Evolutionary conservation across 2,329 filamentous ascomycete genomes (phyloP).

Genomic region (Penicillium rolfsii): DNA sequence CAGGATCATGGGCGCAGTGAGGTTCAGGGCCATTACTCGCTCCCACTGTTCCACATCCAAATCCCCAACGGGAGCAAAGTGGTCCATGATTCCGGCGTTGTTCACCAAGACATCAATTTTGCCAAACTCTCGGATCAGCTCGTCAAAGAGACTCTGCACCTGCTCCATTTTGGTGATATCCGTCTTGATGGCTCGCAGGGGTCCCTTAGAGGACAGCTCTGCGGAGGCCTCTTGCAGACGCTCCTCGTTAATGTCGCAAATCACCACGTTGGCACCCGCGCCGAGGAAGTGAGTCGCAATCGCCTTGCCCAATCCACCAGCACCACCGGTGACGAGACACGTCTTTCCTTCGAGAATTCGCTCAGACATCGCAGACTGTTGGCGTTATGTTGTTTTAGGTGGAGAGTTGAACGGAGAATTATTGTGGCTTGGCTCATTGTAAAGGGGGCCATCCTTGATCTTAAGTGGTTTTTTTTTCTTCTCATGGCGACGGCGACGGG

Average conservation of each 20-base stretch:
- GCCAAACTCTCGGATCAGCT: slow-evolving; percentile 42
- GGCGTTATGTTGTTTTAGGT: background rate
- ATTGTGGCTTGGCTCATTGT: background rate
- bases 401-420: background rate
- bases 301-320: slow-evolving; percentile 44
- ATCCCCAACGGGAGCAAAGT: slow-evolving; percentile 57
- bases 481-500: slow-evolving; percentile 9
- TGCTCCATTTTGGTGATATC: slow-evolving; percentile 45
- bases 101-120: slow-evolving; percentile 63
- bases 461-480: slow-evolving; percentile 11
- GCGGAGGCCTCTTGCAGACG: slow-evolving; percentile 28
- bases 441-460: background rate
- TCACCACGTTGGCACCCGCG: slow-evolving; percentile 44
- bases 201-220: slow-evolving; percentile 29
- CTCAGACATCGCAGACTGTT: slow-evolving; percentile 19
- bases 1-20: slow-evolving; percentile 59
- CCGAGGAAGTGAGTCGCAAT: slow-evolving; percentile 40
- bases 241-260: slow-evolving; percentile 43
- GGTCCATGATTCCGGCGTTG: slow-evolving; percentile 62
- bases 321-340: slow-evolving; percentile 43
- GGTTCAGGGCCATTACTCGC: slow-evolving; percentile 58
- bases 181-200: slow-evolving; percentile 35
- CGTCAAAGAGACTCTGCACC: slow-evolving; percentile 44
- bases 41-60: slow-evolving; percentile 56
- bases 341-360: slow-evolving; percentile 31